Conservation (phyloP, 345 rosid species). For the Acer negundo region DNA sequence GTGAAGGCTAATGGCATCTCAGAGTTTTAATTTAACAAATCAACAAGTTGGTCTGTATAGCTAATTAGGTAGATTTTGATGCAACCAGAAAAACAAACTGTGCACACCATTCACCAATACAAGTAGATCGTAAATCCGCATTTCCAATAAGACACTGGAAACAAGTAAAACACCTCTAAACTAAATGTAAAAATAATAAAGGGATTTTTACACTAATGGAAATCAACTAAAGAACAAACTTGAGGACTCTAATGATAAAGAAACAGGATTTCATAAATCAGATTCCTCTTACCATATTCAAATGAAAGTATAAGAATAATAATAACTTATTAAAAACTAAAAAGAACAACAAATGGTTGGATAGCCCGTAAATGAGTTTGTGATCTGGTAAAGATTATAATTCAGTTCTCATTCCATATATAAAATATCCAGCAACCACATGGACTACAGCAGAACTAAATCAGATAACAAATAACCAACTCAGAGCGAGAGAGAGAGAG, state of each 20-base stretch:
- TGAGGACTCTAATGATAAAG: not conserved
- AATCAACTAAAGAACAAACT: not conserved
- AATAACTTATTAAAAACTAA: not conserved
- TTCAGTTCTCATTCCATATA: not conserved
- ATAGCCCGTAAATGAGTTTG: not conserved
- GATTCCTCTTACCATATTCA: not conserved
- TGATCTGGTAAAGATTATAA: not conserved
- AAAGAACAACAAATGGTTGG: not conserved
- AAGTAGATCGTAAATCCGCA: not conserved
- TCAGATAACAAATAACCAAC: not conserved
- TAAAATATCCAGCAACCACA: not conserved
- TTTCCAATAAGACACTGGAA: no score
- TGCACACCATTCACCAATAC: no score
- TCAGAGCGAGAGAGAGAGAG: not conserved
- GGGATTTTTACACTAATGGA: not conserved
- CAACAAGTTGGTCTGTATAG: not conserved
- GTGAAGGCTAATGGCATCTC: not conserved
- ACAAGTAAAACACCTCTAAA: no score
- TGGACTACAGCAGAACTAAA: not conserved
- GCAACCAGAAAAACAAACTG: not conserved
- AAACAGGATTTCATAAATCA: not conserved
- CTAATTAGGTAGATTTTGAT: not conserved
- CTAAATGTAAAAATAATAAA: no score
- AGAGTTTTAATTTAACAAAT: not conserved
- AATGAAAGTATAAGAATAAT: not conserved